Evolutionary conservation across 768 basidiomycete genomes (phyloP).

Genomic region (Pulveroboletus sp.): DNA sequence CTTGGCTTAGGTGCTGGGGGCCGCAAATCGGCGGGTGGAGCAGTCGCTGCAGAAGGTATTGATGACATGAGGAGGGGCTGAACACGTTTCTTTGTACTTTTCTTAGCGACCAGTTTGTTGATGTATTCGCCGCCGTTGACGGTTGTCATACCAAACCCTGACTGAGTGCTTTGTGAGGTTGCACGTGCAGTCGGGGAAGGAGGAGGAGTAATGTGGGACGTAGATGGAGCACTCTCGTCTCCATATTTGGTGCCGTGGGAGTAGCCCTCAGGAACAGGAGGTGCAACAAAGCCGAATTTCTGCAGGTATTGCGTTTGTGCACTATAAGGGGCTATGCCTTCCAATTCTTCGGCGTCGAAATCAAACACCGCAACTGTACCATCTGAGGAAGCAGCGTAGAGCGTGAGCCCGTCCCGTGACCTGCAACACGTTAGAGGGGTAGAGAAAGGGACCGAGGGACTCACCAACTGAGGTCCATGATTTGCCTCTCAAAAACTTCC

Average conservation of each 20-base stretch:
- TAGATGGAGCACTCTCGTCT: slow-evolving; percentile 18
- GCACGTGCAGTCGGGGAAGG: slow-evolving; percentile 39
- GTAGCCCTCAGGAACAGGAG: slow-evolving; percentile 66
- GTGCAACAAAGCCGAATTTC: slow-evolving; percentile 71
- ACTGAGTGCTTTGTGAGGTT: slow-evolving; percentile 31
- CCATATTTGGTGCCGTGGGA: slow-evolving; percentile 43
- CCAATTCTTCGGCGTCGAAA: slow-evolving; percentile 76
- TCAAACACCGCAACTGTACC: slow-evolving; percentile 88
- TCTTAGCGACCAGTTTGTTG: slow-evolving; percentile 72
- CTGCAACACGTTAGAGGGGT: slow-evolving; percentile 36
- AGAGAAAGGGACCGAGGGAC: slow-evolving; percentile 18
- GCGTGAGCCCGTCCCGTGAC: slow-evolving; percentile 87
- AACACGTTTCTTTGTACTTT: slow-evolving; percentile 65
- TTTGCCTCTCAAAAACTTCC: slow-evolving; percentile 91
- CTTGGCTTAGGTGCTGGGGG: slow-evolving; percentile 25
- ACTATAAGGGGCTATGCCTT: slow-evolving; percentile 70
- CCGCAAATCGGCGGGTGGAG: slow-evolving; percentile 11
- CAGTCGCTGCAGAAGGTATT: slow-evolving; percentile 34
- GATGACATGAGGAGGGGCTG: slow-evolving; percentile 39
- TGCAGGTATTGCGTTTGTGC: slow-evolving; percentile 77
- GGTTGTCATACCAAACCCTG: slow-evolving; percentile 38
- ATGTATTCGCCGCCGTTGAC: slow-evolving; percentile 53
- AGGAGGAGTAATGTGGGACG: slow-evolving; percentile 42
- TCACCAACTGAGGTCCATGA: slow-evolving; percentile 94
- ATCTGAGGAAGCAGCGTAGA: slow-evolving; percentile 95